A percentile compares a stretch with the other conserved stretches of the same genome.
Conservation (phyloP, 495 filamentous ascomycete species). For the Articulospora tetracladia region DNA sequence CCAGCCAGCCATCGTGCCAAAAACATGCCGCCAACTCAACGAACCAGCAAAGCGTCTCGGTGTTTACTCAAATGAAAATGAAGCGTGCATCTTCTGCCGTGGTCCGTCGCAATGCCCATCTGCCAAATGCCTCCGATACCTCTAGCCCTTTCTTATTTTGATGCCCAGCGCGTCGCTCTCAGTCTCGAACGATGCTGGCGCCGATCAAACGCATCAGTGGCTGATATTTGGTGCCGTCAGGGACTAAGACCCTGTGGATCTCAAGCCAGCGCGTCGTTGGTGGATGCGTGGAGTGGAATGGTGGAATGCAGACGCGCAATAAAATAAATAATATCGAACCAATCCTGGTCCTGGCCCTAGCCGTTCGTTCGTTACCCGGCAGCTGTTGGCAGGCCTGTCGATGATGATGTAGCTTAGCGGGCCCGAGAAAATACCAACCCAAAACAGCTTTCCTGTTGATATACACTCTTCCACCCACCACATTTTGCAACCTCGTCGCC, state of each 20-base stretch:
- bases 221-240: not conserved
- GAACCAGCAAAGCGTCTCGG: too few relatives aligned
- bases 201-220: constrained; percentile 9
- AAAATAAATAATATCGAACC: too few relatives aligned
- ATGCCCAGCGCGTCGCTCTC: not conserved
- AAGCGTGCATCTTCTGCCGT: too few relatives aligned
- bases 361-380: too few relatives aligned
- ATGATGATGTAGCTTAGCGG: not conserved
- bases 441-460: not conserved
- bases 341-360: not conserved
- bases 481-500: not conserved
- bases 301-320: not conserved
- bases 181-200: not conserved
- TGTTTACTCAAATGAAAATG: too few relatives aligned
- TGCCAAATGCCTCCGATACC: too few relatives aligned
- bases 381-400: too few relatives aligned
- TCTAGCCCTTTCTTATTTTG: not conserved
- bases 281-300: too few relatives aligned
- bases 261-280: not conserved
- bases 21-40: too few relatives aligned
- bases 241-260: not conserved
- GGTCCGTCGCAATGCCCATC: too few relatives aligned
- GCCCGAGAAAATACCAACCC: not conserved
- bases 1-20: too few relatives aligned
- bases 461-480: not conserved